Evolutionary conservation across 208 protist genomes (phyloP).

Genomic region (Trypanosoma mega): DNA sequence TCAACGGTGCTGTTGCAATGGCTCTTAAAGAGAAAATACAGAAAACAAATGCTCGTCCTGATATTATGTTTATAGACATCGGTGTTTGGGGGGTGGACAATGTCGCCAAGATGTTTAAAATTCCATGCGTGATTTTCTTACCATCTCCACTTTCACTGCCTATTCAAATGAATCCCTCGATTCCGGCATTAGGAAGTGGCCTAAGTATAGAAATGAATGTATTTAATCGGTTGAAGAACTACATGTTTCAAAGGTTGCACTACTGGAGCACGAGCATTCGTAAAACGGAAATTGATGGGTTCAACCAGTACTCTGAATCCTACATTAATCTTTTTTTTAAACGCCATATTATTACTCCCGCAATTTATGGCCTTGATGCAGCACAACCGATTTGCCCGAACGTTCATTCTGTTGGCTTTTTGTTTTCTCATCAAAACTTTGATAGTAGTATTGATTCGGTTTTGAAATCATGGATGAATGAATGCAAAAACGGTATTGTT

Average conservation of each 20-base stretch:
- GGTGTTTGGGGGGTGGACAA: slow-evolving; percentile 17
- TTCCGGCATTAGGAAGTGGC: slow-evolving; percentile 13
- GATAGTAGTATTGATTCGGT: neutral
- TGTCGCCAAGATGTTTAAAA: slow-evolving; percentile 14
- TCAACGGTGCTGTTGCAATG: neutral
- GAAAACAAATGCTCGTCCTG: neutral
- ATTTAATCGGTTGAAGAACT: slow-evolving; percentile 14
- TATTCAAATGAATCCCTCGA: slow-evolving; percentile 17
- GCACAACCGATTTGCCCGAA: slow-evolving; percentile 33
- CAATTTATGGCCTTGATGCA: slow-evolving; percentile 41
- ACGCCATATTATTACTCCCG: slow-evolving; percentile 39
- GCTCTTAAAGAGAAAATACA: slow-evolving; percentile 1
- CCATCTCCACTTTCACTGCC: slow-evolving; percentile 20
- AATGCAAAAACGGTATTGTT: no score
- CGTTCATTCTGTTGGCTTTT: slow-evolving; percentile 44
- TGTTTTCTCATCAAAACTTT: slow-evolving; percentile 20
- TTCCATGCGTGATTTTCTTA: slow-evolving; percentile 30
- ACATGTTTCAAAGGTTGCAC: slow-evolving; percentile 18
- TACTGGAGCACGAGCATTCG: slow-evolving; percentile 4
- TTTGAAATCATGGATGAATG: slow-evolving; percentile 22
- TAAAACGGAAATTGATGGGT: neutral
- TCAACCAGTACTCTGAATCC: neutral
- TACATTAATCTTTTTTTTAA: slow-evolving; percentile 13
- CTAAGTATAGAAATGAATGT: slow-evolving; percentile 7
- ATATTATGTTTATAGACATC: slow-evolving; percentile 30